Percentiles rank a stretch among this genome's conserved stretches.
Conservation (phyloP, 169 alveolate species). For the Eimeria brunetti region DNA sequence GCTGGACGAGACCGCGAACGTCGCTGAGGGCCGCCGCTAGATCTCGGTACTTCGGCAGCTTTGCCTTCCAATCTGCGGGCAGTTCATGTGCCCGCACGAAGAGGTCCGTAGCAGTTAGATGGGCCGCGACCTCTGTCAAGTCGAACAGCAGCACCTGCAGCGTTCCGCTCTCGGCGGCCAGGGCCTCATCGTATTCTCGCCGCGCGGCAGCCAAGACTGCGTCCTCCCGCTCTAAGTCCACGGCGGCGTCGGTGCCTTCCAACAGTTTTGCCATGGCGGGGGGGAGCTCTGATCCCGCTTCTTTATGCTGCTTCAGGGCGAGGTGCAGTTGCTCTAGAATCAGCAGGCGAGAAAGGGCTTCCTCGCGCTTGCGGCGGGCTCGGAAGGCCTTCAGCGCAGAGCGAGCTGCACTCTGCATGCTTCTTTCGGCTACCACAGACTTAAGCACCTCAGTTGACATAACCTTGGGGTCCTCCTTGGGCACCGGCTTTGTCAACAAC, state of each 20-base stretch:
- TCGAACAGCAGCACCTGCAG: neutral
- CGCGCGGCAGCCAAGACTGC: neutral
- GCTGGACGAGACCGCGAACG: neutral
- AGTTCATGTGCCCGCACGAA: neutral
- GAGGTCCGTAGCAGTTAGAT: neutral
- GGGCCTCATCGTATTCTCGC: neutral
- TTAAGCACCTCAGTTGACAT: neutral
- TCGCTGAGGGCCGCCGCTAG: neutral
- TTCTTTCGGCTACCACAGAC: neutral
- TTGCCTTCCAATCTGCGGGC: neutral
- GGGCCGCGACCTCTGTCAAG: neutral
- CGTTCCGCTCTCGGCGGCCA: neutral
- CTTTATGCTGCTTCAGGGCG: neutral
- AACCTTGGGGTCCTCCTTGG: neutral
- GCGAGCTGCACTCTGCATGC: neutral
- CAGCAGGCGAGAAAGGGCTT: neutral
- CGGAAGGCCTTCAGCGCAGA: neutral
- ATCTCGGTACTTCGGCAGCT: neutral
- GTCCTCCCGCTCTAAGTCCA: neutral
- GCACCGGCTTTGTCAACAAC: neutral
- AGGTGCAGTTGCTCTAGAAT: neutral
- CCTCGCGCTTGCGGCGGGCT: neutral
- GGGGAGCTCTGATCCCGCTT: neutral
- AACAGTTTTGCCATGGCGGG: neutral
- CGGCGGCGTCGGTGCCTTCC: neutral